These are phyloP conservation scores for Leptosphaerulina australis DNA, from an alignment of 2,329 filamentous ascomycete genomes.

Conservation along the genomic window DNA sequence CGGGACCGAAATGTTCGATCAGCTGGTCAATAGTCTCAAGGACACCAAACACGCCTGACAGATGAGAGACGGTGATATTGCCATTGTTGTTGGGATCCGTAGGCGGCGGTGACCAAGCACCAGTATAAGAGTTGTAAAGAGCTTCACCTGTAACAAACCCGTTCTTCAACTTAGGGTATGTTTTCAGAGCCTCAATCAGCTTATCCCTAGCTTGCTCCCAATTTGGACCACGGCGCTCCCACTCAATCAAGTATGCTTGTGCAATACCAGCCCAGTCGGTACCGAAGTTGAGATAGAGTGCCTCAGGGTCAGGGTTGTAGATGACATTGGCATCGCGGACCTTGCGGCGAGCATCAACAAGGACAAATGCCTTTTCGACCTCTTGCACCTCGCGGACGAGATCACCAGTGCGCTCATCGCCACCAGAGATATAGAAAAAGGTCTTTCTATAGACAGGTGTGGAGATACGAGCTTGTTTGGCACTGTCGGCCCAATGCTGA, in stretches of 20 bases:
- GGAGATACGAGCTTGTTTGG: constrained; percentile 67
- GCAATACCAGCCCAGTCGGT: constrained; percentile 66
- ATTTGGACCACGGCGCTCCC: constrained; percentile 61
- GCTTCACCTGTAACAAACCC: constrained; percentile 65
- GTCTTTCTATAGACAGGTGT: constrained; percentile 63
- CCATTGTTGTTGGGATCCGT: constrained; percentile 60
- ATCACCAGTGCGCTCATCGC: constrained; percentile 63
- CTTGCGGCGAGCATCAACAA: constrained; percentile 64
- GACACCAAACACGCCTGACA: constrained; percentile 64
- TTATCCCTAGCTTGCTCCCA: constrained; percentile 61
- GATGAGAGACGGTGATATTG: constrained; percentile 59
- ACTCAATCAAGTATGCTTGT: constrained; percentile 64
- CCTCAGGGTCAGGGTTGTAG: constrained; percentile 51
- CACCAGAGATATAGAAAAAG: constrained; percentile 63
- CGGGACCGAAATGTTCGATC: constrained; percentile 53
- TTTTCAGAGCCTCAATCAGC: constrained; percentile 56
- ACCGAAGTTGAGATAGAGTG: constrained; percentile 60
- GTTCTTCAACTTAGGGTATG: constrained; percentile 62
- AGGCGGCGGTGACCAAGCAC: constrained; percentile 59
- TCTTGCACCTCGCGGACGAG: constrained; percentile 60
- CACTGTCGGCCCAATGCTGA: constrained; percentile 66
- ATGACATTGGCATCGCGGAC: constrained; percentile 61
- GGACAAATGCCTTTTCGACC: constrained; percentile 59
- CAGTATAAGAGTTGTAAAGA: constrained; percentile 58
- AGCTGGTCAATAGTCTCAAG: constrained; percentile 64